Conservation (phyloP, 164 flowering plant genomes). For the Annona cherimola region DNA sequence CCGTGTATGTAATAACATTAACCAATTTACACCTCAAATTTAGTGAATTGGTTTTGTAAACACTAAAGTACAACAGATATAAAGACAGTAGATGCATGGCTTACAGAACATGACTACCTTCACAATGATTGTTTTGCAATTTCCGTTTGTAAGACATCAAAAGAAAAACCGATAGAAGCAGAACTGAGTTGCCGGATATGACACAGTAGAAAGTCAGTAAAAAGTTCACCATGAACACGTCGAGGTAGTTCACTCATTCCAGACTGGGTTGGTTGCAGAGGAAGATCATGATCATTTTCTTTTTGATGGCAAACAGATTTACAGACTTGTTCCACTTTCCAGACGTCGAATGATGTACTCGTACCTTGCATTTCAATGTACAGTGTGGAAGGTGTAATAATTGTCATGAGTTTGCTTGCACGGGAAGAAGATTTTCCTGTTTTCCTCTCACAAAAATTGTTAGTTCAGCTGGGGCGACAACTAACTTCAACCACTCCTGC, state of each 20-base stretch:
- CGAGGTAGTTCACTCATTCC: not conserved
- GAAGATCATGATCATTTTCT: not conserved
- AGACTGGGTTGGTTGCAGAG: not conserved
- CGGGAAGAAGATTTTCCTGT: constrained; percentile 54
- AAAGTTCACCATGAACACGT: constrained; percentile 1
- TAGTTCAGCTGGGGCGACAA: constrained; percentile 82
- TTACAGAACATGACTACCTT: constrained; percentile 1
- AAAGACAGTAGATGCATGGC: not conserved
- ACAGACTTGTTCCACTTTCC: not conserved
- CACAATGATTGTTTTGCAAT: not conserved
- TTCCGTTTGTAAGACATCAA: not conserved
- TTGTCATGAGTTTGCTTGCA: constrained; percentile 19
- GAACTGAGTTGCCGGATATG: not conserved
- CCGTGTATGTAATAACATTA: not conserved
- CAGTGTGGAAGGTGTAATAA: not conserved
- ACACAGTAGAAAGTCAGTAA: not conserved
- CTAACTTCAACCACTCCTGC: constrained; percentile 76
- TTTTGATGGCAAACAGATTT: not conserved
- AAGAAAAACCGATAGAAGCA: not conserved
- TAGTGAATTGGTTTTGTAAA: constrained; percentile 3
- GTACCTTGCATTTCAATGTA: not conserved
- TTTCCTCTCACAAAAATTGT: constrained; percentile 52
- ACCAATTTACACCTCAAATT: constrained; percentile 4
- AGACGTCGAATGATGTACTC: not conserved
- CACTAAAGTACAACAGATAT: constrained; percentile 9